Evolutionary conservation across 2,329 filamentous ascomycete species (phyloP).

Genomic region (Cytospora schulzeri): DNA sequence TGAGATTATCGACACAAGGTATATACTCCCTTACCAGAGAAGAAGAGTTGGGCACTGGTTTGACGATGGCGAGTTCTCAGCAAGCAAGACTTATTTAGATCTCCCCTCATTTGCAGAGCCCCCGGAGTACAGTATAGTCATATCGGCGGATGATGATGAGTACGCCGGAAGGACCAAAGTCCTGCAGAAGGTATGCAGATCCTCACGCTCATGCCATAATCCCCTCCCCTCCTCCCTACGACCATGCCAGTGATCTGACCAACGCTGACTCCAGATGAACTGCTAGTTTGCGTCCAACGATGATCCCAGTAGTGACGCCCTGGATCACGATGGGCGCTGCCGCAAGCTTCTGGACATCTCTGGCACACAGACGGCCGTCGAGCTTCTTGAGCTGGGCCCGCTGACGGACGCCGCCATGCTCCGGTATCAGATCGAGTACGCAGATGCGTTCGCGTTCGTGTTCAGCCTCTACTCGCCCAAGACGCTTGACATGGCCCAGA

Average conservation of each 20-base stretch:
- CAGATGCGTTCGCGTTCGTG: constrained; percentile 27
- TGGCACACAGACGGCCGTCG: constrained; percentile 20
- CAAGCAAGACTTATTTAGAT: constrained; percentile 28
- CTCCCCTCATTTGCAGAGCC: constrained; percentile 27
- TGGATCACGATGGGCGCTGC: constrained; percentile 23
- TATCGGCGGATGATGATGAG: constrained; percentile 28
- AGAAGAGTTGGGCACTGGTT: neutral
- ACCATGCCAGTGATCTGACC: constrained; percentile 2
- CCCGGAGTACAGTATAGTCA: constrained; percentile 27
- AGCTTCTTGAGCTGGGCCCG: constrained; percentile 27
- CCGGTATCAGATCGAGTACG: constrained; percentile 28
- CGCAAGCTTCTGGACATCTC: constrained; percentile 29
- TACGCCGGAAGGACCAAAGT: constrained; percentile 27
- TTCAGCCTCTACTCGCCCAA: constrained; percentile 28
- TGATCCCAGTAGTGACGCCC: constrained; percentile 20
- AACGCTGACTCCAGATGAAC: neutral
- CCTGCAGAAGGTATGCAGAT: constrained; percentile 25
- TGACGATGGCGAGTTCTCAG: constrained; percentile 24
- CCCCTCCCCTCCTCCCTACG: neutral
- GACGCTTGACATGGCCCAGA: constrained; percentile 26
- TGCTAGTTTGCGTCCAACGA: constrained; percentile 24
- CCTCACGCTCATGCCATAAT: neutral
- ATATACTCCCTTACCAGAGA: constrained; percentile 4
- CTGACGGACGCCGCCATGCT: constrained; percentile 27
- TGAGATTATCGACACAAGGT: constrained; percentile 28